Evolutionary conservation across 805 yeast species (phyloP).

Genomic region (Yamadazyma paraphyllophila): DNA sequence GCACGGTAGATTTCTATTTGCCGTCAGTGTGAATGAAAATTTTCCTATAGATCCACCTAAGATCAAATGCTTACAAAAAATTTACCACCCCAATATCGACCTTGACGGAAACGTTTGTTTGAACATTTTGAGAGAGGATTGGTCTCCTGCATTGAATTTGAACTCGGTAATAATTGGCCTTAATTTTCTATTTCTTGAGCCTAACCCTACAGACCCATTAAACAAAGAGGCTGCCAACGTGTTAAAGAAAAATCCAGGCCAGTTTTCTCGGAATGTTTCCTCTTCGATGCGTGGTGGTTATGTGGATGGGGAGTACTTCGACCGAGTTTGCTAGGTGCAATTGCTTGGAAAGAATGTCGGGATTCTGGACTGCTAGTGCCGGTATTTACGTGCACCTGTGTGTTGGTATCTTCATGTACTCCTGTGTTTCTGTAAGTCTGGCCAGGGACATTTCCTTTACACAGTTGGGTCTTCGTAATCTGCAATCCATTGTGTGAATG

Average conservation of each 20-base stretch:
- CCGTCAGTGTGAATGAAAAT: slow-evolving; percentile 61
- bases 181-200: slow-evolving; percentile 81
- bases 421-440: too few relatives aligned
- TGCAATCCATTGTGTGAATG: too few relatives aligned
- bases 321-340: slow-evolving; percentile 42
- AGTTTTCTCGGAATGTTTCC: slow-evolving; percentile 57
- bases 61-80: slow-evolving; percentile 64
- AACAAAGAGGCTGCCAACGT: slow-evolving; percentile 83
- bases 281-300: slow-evolving; percentile 71
- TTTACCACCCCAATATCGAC: slow-evolving; percentile 94
- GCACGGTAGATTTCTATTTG: slow-evolving; percentile 68
- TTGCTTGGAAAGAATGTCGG: neutral
- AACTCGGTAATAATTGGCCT: slow-evolving; percentile 82
- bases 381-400: too few relatives aligned
- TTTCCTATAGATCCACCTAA: slow-evolving; percentile 94
- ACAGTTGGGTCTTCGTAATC: too few relatives aligned
- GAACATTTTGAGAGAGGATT: slow-evolving; percentile 88
- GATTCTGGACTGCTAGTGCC: neutral
- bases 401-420: too few relatives aligned
- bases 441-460: too few relatives aligned
- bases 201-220: slow-evolving; percentile 88
- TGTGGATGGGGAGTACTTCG: slow-evolving; percentile 59
- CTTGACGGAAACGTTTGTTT: slow-evolving; percentile 86
- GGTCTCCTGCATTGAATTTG: slow-evolving; percentile 90
- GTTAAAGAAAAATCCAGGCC: slow-evolving; percentile 32